These are phyloP conservation scores for Infundibulicybe gibba DNA, from an alignment of 768 basidiomycete genomes.

Conservation along the genomic window DNA sequence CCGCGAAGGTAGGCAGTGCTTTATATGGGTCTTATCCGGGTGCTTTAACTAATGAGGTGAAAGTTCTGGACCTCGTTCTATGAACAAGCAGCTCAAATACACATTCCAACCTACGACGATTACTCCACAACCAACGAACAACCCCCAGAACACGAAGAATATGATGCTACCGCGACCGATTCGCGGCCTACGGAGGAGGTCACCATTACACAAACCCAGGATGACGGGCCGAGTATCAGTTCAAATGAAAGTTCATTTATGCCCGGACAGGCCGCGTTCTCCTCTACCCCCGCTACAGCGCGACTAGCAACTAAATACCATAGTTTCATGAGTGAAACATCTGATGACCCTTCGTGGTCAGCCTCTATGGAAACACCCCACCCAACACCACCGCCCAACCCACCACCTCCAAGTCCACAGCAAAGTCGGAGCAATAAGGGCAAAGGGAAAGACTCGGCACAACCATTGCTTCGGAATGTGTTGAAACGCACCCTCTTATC, in stretches of 20 bases:
- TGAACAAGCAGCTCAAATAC: slow-evolving; percentile 87
- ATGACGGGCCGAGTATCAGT: slow-evolving; percentile 39
- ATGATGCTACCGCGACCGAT: slow-evolving; percentile 17
- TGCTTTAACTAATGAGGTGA: neutral
- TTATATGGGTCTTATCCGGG: neutral
- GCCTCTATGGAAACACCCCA: slow-evolving; percentile 67
- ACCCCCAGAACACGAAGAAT: slow-evolving; percentile 34
- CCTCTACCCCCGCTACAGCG: slow-evolving; percentile 72
- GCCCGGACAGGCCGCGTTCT: slow-evolving; percentile 66
- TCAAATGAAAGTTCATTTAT: slow-evolving; percentile 72
- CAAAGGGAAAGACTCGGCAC: slow-evolving; percentile 39
- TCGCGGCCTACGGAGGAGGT: slow-evolving; percentile 14
- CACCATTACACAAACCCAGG: slow-evolving; percentile 15
- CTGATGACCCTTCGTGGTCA: slow-evolving; percentile 65
- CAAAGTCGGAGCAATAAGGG: slow-evolving; percentile 32
- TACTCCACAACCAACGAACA: slow-evolving; percentile 54
- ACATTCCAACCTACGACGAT: slow-evolving; percentile 73
- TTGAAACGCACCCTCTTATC: slow-evolving; percentile 48
- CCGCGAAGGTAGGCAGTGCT: slow-evolving; percentile 67
- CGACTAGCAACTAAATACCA: slow-evolving; percentile 31
- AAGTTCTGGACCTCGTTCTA: slow-evolving; percentile 98
- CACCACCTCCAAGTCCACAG: slow-evolving; percentile 7
- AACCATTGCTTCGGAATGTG: slow-evolving; percentile 46
- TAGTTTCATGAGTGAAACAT: slow-evolving; percentile 32
- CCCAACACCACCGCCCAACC: neutral